Evolutionary conservation across 768 basidiomycete species (phyloP).

Genomic region (Cyathus striatus): DNA sequence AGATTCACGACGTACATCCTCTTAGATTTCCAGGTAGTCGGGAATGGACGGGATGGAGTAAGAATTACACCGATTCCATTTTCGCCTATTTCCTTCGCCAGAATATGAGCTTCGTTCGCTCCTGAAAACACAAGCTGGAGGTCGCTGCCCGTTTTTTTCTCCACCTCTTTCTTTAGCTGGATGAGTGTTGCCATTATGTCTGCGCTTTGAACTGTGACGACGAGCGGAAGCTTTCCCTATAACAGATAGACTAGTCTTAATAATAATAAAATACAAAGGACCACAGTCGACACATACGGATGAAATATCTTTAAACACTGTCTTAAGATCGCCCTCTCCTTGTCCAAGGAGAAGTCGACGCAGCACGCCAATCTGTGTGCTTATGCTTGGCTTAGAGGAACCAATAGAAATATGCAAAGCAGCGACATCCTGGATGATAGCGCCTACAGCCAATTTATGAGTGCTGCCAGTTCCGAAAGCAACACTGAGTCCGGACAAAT

Average conservation of each 20-base stretch:
- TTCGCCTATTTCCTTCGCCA: slow-evolving; percentile 67
- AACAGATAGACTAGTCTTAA: slow-evolving; percentile 2
- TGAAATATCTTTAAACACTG: slow-evolving; percentile 36
- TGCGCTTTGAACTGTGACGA: slow-evolving; percentile 58
- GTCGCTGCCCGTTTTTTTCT: slow-evolving; percentile 29
- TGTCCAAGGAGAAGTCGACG: slow-evolving; percentile 42
- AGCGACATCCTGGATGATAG: slow-evolving; percentile 52
- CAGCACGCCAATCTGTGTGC: slow-evolving; percentile 63
- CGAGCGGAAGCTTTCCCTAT: slow-evolving; percentile 57
- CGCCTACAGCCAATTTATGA: slow-evolving; percentile 51
- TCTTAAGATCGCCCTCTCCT: slow-evolving; percentile 31
- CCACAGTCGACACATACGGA: slow-evolving; percentile 27
- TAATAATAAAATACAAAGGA: background rate
- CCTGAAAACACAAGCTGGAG: slow-evolving; percentile 50
- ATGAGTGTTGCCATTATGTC: slow-evolving; percentile 68
- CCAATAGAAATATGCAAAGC: slow-evolving; percentile 60
- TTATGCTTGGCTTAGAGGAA: slow-evolving; percentile 42
- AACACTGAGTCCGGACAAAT: slow-evolving; percentile 54
- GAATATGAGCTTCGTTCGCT: slow-evolving; percentile 63
- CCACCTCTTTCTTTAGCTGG: slow-evolving; percentile 58
- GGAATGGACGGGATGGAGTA: slow-evolving; percentile 63
- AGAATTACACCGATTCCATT: slow-evolving; percentile 71
- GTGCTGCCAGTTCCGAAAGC: slow-evolving; percentile 52
- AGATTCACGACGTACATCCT: slow-evolving; percentile 41
- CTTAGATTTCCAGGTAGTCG: slow-evolving; percentile 57